Evolutionary conservation across 2,329 filamentous ascomycete species (phyloP), one percentile per base, ranked within the genome.

Genomic region (Mycosphaerella sp.): DNA sequence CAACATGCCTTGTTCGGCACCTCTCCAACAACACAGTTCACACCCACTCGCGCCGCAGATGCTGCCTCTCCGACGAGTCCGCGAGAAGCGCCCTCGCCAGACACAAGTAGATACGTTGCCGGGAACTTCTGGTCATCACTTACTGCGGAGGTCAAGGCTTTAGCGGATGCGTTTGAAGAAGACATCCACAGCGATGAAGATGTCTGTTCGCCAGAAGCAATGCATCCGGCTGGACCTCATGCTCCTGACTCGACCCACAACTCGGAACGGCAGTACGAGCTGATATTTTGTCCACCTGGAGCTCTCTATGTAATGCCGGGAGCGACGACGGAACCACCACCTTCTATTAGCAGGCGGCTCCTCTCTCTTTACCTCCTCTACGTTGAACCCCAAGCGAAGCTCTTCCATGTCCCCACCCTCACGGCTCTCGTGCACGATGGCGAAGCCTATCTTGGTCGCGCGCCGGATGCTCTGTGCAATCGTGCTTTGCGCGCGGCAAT

Each of bases 51-150:
- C 8, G 12, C 8, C 2, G 21, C 26, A 17, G 38, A 38, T 12
- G 32, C 36, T 10, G 31, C 34, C 36, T 51, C 49, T 53, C 53
- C 53, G 10, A 44, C 45, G 14, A 57, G 51, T 43, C 44, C 54
- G 2, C 21, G 50, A 29, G 57, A 57, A 17, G 44, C 53, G 12
- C 41, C 46, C 34, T 55, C 59, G 7, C 56, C 57, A 34, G 39
- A 52, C n/a, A 58, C 61, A 12, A 63, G 59, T 36, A 65, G 61
- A 45, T 69, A 67, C 45, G 58, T 69, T 7, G 64, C 62, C 9
- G 65, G 64, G 31, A 54, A 54, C 10, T 69, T 69, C 59, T 69
- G 66, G 66, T 63, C 61, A 1, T 62, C 63, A 3, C 58, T 69
- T 8, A 66, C 62, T 4, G 56, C 55, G 4, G 66, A 69, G 51